Evolutionary conservation across 2,329 filamentous ascomycete genomes (phyloP).

Genomic region (Lizonia empirigonia): DNA sequence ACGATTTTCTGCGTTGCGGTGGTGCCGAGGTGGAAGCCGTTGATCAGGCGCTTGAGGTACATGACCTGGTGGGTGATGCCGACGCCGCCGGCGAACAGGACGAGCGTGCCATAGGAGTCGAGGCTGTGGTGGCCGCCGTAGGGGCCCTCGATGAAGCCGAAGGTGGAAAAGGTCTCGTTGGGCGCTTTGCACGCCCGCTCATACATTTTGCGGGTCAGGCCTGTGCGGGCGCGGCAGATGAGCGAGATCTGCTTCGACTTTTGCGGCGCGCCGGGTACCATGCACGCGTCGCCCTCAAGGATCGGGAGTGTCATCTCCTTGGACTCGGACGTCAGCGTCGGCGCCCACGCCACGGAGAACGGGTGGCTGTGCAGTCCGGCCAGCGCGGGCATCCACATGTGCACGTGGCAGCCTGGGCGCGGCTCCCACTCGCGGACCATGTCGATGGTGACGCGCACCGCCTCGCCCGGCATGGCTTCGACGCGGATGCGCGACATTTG

Average conservation of each 20-base stretch:
- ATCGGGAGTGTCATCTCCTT: conserved; percentile 45
- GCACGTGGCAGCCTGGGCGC: conserved; percentile 64
- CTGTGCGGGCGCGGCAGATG: conserved; percentile 73
- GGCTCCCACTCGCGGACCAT: conserved; percentile 60
- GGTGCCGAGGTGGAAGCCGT: conserved; percentile 70
- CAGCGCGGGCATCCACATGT: conserved; percentile 61
- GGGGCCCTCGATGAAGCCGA: conserved; percentile 74
- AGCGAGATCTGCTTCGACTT: conserved; percentile 65
- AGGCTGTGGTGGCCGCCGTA: conserved; percentile 74
- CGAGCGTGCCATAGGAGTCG: conserved; percentile 76
- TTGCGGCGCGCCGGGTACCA: conserved; percentile 25
- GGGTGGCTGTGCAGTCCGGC: conserved; percentile 53
- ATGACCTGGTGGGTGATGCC: conserved; percentile 81
- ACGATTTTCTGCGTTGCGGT: conserved; percentile 74
- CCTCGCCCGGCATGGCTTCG: conserved; percentile 64
- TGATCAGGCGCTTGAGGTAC: conserved; percentile 73
- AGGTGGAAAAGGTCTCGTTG: conserved; percentile 65
- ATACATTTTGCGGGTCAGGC: conserved; percentile 73
- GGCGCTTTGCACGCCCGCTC: conserved; percentile 67
- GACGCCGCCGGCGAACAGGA: conserved; percentile 80
- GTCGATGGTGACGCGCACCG: conserved; percentile 65
- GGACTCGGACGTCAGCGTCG: conserved; percentile 39
- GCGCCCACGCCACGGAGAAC: conserved; percentile 58
- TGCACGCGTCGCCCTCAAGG: conserved; percentile 37
- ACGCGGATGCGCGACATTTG: conserved; percentile 60